Evolutionary conservation across 768 basidiomycete species (phyloP).

Genomic region (Xerocomellus amylosporus): DNA sequence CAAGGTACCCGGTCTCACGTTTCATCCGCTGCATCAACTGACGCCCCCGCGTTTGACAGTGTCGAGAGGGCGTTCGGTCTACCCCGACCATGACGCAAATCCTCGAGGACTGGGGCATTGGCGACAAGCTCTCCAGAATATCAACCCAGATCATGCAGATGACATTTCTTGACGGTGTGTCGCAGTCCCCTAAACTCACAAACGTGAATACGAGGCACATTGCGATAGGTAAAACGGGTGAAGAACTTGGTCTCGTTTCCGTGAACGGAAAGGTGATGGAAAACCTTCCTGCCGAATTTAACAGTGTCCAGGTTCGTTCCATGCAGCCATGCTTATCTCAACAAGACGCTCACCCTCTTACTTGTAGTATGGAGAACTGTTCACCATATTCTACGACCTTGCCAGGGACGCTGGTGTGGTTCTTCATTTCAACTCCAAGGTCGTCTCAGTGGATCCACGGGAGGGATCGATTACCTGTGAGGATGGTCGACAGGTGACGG

Average conservation of each 20-base stretch:
- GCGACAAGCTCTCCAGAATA: slow-evolving; percentile 38
- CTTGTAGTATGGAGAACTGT: slow-evolving; percentile 50
- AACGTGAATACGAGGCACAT: neutral
- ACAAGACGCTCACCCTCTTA: neutral
- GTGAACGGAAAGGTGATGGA: slow-evolving; percentile 44
- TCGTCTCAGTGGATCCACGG: slow-evolving; percentile 36
- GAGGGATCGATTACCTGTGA: slow-evolving; percentile 31
- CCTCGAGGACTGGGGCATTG: slow-evolving; percentile 52
- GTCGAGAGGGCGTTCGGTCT: slow-evolving; percentile 39
- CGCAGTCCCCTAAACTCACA: no score
- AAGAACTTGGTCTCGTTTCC: slow-evolving; percentile 42
- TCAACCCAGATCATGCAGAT: slow-evolving; percentile 16
- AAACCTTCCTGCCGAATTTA: slow-evolving; percentile 45
- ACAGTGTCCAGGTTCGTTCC: slow-evolving; percentile 43
- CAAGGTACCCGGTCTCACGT: slow-evolving; percentile 22
- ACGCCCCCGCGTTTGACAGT: slow-evolving; percentile 15
- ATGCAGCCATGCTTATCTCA: neutral
- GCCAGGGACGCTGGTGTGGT: slow-evolving; percentile 46
- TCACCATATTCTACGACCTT: slow-evolving; percentile 45
- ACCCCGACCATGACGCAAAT: slow-evolving; percentile 60
- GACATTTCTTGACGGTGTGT: slow-evolving; percentile 18
- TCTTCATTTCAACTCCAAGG: slow-evolving; percentile 41
- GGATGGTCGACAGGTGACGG: slow-evolving; percentile 41
- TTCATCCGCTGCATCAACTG: no score
- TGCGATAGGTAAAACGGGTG: slow-evolving; percentile 39